These are phyloP conservation scores for Teratosphaeriaceae sp. DNA, from an alignment of 2,329 filamentous ascomycete genomes.

Conservation along the genomic window DNA sequence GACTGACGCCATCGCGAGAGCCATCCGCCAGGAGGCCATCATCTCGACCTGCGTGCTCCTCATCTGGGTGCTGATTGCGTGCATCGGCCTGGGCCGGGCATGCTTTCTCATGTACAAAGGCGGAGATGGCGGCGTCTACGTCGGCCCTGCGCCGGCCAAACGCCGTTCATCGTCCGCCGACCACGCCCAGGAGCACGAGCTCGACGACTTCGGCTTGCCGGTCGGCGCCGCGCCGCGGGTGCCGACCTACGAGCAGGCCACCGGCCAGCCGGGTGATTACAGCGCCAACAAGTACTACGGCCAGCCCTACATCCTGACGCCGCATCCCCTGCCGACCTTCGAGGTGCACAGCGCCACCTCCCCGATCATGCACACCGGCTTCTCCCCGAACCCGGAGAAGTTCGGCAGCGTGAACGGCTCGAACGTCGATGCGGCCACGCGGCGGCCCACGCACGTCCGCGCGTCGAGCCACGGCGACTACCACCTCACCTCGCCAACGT, in stretches of 20 bases:
- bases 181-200: slow-evolving; percentile 15
- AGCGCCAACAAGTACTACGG: slow-evolving; percentile 37
- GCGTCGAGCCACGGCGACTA: slow-evolving; percentile 40
- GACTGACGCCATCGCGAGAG: slow-evolving; percentile 57
- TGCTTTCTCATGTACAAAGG: slow-evolving; percentile 53
- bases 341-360: slow-evolving; percentile 27
- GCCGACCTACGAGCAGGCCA: slow-evolving; percentile 34
- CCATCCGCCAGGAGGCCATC: slow-evolving; percentile 68
- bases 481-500: slow-evolving; percentile 36
- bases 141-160: slow-evolving; percentile 2
- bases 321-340: slow-evolving; percentile 38
- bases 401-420: slow-evolving; percentile 38
- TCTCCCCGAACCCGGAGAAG: slow-evolving; percentile 31
- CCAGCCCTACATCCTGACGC: slow-evolving; percentile 40
- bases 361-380: slow-evolving; percentile 24
- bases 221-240: slow-evolving; percentile 17
- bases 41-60: slow-evolving; percentile 69
- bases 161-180: background rate
- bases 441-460: slow-evolving; percentile 38
- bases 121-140: slow-evolving; percentile 25
- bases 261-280: slow-evolving; percentile 32
- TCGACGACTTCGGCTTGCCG: slow-evolving; percentile 13
- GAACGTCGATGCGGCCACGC: slow-evolving; percentile 34
- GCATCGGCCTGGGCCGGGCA: slow-evolving; percentile 66
- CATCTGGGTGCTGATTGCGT: slow-evolving; percentile 69